Base-by-base conservation (phyloP, 2,329 filamentous ascomycete genomes). In the Paecilomyces fulvus region DNA sequence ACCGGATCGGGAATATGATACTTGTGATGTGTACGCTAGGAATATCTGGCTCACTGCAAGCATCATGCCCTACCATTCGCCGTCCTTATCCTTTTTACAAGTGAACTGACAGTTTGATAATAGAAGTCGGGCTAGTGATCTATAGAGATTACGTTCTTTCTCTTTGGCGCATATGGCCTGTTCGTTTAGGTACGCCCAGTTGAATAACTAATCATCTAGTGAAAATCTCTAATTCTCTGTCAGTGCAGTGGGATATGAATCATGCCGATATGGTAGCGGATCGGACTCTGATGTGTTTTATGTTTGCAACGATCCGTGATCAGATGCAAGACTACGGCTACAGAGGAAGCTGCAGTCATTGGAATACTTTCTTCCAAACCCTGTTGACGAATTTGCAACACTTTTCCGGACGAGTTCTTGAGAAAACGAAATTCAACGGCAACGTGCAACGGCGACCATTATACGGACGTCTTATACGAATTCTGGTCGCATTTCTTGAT, bases 401-500 rank as follows among this genome's bases (percentile, higher is more conserved):
- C 74, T 53, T 76, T 80, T 63, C 77, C 74, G 64, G 72, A 70
- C 59, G 77, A 77, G 65, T 78, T 78, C 56, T 75, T 82, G 52
- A 68, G 74, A 53, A 75, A 80, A 70, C 79, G 78, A 61, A 69
- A 73, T 59, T 70, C 71, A 61, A 72, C 74, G 59, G 61, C 73
- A 49, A 69, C 70, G 56, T 57, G 49, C 52, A 56, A 65, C 60
- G 75, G 75, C 60, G 64, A 60, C 60, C 60, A 59, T 61, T 58
- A 63, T 65, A 85, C 87, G 79, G 80, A 83, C 66, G 79, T 83
- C 57, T 79, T 89, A 30, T 90, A 90, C 74, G 80, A 84, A 61
- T 89, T 89, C 75, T 91, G 87, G 86, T 83, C 84, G 20, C 82
- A 87, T 69, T 89, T 88, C 67, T 78, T 91, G 60, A 80, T 84